Conservation (phyloP, 2,329 filamentous ascomycete genomes). For the Gnomoniopsis smithogilvyi region DNA sequence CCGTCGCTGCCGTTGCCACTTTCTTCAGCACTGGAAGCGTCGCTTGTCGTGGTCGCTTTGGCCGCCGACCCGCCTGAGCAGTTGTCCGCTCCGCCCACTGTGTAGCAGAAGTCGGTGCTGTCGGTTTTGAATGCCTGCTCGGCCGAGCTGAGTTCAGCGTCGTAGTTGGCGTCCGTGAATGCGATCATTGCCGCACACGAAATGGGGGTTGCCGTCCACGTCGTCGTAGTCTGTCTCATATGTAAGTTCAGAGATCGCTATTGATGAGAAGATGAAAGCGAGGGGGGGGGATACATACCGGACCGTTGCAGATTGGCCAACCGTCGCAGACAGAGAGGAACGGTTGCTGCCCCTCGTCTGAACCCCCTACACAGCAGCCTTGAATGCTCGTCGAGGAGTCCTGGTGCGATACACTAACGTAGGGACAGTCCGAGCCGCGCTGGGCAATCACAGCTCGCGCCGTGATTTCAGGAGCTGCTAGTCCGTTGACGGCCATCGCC, state of each 20-base stretch:
- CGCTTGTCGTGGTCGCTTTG: not conserved
- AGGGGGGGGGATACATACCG: not conserved
- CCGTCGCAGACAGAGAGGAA: conserved; percentile 1
- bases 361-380: conserved; percentile 1
- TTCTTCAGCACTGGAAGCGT: not conserved
- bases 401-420: not conserved
- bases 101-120: not conserved
- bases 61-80: not conserved
- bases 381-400: not conserved
- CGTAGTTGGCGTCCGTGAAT: conserved; percentile 1
- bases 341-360: not conserved
- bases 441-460: no score
- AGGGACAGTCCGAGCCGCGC: not conserved
- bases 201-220: not conserved
- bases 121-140: not conserved
- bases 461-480: not conserved
- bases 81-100: not conserved
- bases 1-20: not conserved
- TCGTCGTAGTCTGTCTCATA: not conserved
- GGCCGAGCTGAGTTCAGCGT: not conserved
- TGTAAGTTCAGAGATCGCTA: not conserved
- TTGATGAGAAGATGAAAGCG: not conserved
- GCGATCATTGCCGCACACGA: conserved; percentile 1
- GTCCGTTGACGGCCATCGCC: not conserved
- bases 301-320: conserved; percentile 4